Evolutionary conservation across 2,329 filamentous ascomycete genomes (phyloP), one percentile per base, ranked within the genome.

Genomic region (Claviceps pazoutovae): DNA sequence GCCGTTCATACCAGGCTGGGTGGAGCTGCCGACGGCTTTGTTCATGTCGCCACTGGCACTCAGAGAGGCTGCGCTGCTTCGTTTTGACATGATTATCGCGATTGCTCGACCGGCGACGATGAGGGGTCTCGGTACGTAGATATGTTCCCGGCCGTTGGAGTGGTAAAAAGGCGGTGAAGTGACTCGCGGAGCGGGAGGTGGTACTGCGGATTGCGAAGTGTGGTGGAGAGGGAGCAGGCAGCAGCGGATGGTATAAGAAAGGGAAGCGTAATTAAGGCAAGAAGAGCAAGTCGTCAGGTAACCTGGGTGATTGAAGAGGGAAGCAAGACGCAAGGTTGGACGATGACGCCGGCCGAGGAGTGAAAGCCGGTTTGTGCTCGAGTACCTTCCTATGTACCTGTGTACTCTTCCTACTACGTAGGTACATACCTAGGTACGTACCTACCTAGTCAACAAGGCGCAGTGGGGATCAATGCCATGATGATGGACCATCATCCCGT

Each of bases 21-120:
- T 61, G 54, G 59, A 56, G 55, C 59, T 58, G 52, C 55, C 41
- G 34, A 52, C 49, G 51, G 66, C 60, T 55, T 65, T 70, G 54
- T 58, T 53, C 21, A 59, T 53, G 47, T 56, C 59, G 52, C 62
- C 63, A 39, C 59, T 59, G 16, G 51, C 46, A 43, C 54, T 58
- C 16, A 62, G 54, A 23, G 62, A 58, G 54, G 62, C 71, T 56
- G 66, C 69, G 55, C 63, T 66, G 64, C 71, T 75, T 72, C 82
- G 72, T 72, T 80, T 82, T 56, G 82, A 84, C 82, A 86, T 86
- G 61, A 39, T 60, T 51, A 64, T 60, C 60, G 58, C 46, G n/a
- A 30, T 19, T 44, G n/a, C 39, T 17, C 3, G 37, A 23, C 39
- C 19, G 34, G 11, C 23, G 14, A 42, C 39, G 39, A 49, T 17